These are phyloP conservation scores for Holtermannia corniformis DNA, from an alignment of 768 basidiomycete genomes.

Conservation along the genomic window DNA sequence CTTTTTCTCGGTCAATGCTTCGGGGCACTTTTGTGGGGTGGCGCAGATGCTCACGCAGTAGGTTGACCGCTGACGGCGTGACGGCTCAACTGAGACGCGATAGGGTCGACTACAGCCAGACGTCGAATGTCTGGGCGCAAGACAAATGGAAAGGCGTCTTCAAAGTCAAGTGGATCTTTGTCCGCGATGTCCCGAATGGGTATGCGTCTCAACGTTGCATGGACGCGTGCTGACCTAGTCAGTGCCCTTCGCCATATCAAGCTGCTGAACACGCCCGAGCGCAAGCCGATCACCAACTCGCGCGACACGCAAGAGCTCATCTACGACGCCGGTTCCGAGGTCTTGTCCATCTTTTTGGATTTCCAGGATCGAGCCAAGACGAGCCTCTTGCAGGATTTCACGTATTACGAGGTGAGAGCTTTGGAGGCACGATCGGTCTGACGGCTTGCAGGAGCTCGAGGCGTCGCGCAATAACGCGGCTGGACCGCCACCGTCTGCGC, in stretches of 20 bases:
- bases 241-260: slow-evolving; percentile 36
- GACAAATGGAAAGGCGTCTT: slow-evolving; percentile 99
- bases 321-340: slow-evolving; percentile 91
- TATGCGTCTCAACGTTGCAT: slow-evolving; percentile 11
- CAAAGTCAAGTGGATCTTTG: slow-evolving; percentile 95
- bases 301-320: slow-evolving; percentile 95
- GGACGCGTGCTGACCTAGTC: not conserved
- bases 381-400: slow-evolving; percentile 71
- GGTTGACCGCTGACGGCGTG: slow-evolving; percentile 28
- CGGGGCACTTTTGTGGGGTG: slow-evolving; percentile 90
- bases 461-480: not conserved
- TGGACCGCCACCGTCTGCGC: not conserved
- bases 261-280: slow-evolving; percentile 75
- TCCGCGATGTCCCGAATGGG: slow-evolving; percentile 59
- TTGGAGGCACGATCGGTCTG: not conserved
- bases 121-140: slow-evolving; percentile 96
- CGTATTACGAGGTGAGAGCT: slow-evolving; percentile 40
- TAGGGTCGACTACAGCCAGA: slow-evolving; percentile 83
- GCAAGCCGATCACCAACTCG: slow-evolving; percentile 96
- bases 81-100: not conserved
- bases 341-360: slow-evolving; percentile 87
- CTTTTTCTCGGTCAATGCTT: slow-evolving; percentile 91
- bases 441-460: not conserved
- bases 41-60: slow-evolving; percentile 96
- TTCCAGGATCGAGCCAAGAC: slow-evolving; percentile 72